Evolutionary conservation across 176 grass and related monocot species (phyloP).

Genomic region (Oryza glumipatula): DNA sequence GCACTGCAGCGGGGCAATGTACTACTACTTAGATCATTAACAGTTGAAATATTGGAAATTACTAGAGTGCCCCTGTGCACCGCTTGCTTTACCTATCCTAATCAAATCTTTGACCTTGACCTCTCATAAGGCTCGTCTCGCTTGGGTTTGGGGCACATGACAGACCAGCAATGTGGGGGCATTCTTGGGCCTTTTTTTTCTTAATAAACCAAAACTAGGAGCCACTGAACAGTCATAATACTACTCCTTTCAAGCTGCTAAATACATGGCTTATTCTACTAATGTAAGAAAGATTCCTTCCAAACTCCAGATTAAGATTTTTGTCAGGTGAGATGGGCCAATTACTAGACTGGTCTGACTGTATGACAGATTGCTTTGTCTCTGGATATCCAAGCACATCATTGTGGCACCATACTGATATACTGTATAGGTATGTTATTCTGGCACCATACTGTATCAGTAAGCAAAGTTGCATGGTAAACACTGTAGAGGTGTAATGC

Average conservation of each 20-base stretch:
- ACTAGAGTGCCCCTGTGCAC: not conserved
- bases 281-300: constrained; percentile 27
- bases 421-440: constrained; percentile 4
- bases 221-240: constrained; percentile 21
- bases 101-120: constrained; percentile 58
- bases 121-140: constrained; percentile 46
- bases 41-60: not conserved
- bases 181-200: constrained; percentile 21
- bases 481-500: constrained; percentile 15
- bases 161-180: constrained; percentile 26
- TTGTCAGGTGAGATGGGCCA: not conserved
- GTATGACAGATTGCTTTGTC: not conserved
- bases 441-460: constrained; percentile 4
- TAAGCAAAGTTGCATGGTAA: not conserved
- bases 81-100: constrained; percentile 42
- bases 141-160: constrained; percentile 47
- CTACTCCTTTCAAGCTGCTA: constrained; percentile 11
- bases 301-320: constrained; percentile 13
- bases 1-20: not conserved
- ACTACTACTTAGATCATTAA: not conserved
- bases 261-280: not conserved
- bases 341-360: not conserved
- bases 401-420: constrained; percentile 14
- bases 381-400: not conserved
- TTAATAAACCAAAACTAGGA: constrained; percentile 8